phyloP scores from a whole-genome alignment of 2,329 filamentous ascomycete species.

The Hortaea werneckii region DNA sequence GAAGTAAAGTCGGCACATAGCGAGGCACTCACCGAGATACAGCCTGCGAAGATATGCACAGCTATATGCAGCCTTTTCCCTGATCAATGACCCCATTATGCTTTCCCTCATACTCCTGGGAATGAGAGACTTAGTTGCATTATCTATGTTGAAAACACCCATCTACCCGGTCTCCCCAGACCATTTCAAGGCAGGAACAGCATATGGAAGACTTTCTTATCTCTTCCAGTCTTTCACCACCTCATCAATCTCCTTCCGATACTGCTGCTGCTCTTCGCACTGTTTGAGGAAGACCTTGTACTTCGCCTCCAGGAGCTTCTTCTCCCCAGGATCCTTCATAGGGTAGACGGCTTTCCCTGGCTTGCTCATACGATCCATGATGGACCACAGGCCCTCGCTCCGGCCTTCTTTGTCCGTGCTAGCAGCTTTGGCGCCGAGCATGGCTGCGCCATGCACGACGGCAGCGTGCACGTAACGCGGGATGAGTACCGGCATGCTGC shows the following conservation, averaged over 20 bases:
- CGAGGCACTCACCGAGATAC: too few relatives aligned
- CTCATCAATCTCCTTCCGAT: conserved; percentile 66
- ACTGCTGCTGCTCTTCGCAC: conserved; percentile 73
- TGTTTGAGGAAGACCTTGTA: conserved; percentile 95
- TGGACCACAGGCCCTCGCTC: conserved; percentile 83
- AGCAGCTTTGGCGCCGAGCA: conserved; percentile 96
- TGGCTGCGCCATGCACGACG: conserved; percentile 94
- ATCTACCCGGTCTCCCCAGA: too few relatives aligned
- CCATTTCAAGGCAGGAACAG: too few relatives aligned
- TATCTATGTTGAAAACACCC: too few relatives aligned
- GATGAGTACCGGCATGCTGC: conserved; percentile 85
- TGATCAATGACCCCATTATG: too few relatives aligned
- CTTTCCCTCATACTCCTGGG: too few relatives aligned
- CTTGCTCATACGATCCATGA: conserved; percentile 98
- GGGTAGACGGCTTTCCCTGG: conserved; percentile 76
- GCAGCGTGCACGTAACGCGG: conserved; percentile 90
- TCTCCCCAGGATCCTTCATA: conserved; percentile 60
- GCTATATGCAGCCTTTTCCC: too few relatives aligned
- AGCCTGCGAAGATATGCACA: too few relatives aligned
- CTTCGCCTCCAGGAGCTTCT: conserved; percentile 73
- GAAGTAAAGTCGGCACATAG: too few relatives aligned
- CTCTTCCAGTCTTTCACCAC: conserved; percentile 29
- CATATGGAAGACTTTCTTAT: not conserved
- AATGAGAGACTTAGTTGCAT: too few relatives aligned
- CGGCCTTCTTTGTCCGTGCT: conserved; percentile 66